phyloP scores from a whole-genome alignment of 2,329 filamentous ascomycete species.

The Penicillium sp. region DNA sequence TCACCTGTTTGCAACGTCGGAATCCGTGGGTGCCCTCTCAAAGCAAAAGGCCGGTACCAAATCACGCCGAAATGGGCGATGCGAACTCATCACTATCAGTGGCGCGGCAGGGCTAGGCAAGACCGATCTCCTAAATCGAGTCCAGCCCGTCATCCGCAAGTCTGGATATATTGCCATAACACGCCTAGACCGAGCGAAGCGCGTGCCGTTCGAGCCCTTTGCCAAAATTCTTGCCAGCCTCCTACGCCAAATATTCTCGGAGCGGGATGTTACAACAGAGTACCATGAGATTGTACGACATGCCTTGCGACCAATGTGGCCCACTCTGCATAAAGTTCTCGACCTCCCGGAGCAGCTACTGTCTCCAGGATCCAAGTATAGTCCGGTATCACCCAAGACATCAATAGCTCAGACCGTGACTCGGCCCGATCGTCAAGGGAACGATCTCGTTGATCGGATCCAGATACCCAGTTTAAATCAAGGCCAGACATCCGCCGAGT shows the following conservation, averaged over 20 bases:
- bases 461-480: conserved; percentile 31
- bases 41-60: conserved; percentile 44
- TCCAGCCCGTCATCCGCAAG: conserved; percentile 52
- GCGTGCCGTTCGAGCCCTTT: conserved; percentile 57
- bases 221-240: conserved; percentile 55
- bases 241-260: conserved; percentile 60
- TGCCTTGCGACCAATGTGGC: conserved; percentile 54
- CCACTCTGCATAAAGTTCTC: conserved; percentile 51
- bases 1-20: conserved; percentile 27
- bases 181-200: conserved; percentile 55
- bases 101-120: conserved; percentile 56
- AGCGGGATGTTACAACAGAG: conserved; percentile 55
- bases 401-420: conserved; percentile 26
- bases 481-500: conserved; percentile 33
- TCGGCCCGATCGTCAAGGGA: conserved; percentile 26
- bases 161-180: conserved; percentile 56
- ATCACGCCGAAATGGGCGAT: conserved; percentile 49
- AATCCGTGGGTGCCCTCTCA: conserved; percentile 25
- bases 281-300: conserved; percentile 55
- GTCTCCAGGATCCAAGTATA: conserved; percentile 34
- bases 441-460: conserved; percentile 26
- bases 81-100: conserved; percentile 54
- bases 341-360: conserved; percentile 62
- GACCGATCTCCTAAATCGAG: conserved; percentile 53
- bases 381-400: conserved; percentile 25